Conservation (phyloP, 1,284 basidiomycete genomes). For the Rhodotorula mucilaginosa region DNA sequence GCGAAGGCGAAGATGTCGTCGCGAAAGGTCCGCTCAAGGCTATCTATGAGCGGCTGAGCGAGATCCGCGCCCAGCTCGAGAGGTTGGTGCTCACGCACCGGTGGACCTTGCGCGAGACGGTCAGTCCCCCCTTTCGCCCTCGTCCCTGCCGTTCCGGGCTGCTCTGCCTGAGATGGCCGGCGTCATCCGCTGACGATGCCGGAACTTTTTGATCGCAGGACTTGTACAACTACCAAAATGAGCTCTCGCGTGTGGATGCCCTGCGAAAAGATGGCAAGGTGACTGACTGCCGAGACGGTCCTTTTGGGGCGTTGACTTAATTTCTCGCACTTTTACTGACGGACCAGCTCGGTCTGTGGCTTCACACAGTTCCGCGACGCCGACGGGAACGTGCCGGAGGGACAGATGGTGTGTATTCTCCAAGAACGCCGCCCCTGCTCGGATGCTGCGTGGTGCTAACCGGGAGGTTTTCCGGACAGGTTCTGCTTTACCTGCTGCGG, state of each 20-base stretch:
- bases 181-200: too few relatives aligned
- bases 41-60: constrained; percentile 86
- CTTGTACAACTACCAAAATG: constrained; percentile 70
- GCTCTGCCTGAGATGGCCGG: not conserved
- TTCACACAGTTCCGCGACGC: constrained; percentile 71
- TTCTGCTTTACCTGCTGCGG: constrained; percentile 84
- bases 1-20: constrained; percentile 88
- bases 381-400: constrained; percentile 83
- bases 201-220: constrained; percentile 11
- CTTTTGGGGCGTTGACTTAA: not conserved
- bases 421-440: not conserved
- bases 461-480: constrained; percentile 55
- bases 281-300: not conserved
- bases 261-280: constrained; percentile 87
- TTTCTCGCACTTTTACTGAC: not conserved
- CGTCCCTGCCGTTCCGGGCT: not conserved
- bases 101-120: constrained; percentile 96
- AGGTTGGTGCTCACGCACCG: constrained; percentile 88
- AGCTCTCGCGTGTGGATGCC: constrained; percentile 93
- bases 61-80: constrained; percentile 83
- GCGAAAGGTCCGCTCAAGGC: constrained; percentile 76
- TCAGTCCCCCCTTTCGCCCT: constrained; percentile 41
- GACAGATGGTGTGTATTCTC: constrained; percentile 71
- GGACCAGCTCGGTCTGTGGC: not conserved
- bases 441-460: not conserved